Evolutionary conservation across 2,329 filamentous ascomycete species (phyloP).

Genomic region (Aspergillus spinulosporus): DNA sequence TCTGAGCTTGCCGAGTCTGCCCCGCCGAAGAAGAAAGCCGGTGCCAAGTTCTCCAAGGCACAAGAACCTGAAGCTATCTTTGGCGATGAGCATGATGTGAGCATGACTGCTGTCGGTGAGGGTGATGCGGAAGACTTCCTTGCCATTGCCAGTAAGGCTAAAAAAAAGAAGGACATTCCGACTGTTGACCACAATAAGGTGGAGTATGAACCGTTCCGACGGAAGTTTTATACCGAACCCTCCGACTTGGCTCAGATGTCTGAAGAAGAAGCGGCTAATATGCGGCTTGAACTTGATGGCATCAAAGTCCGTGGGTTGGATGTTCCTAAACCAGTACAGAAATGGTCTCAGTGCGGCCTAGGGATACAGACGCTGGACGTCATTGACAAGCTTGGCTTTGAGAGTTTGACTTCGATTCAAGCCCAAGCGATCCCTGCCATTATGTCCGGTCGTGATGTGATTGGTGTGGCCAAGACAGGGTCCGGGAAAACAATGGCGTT

Average conservation of each 20-base stretch:
- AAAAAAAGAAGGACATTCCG: constrained; percentile 96
- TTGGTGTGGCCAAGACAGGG: constrained; percentile 95
- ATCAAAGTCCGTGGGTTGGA: constrained; percentile 91
- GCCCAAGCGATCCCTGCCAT: constrained; percentile 91
- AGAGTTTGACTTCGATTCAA: constrained; percentile 90
- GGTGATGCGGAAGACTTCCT: constrained; percentile 65
- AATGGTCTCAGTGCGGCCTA: constrained; percentile 94
- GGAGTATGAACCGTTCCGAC: constrained; percentile 80
- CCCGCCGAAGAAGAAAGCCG: constrained; percentile 42
- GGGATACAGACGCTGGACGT: constrained; percentile 85
- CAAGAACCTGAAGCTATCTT: constrained; percentile 83
- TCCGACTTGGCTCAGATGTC: constrained; percentile 79
- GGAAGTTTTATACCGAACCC: constrained; percentile 93
- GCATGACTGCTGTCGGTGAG: constrained; percentile 61
- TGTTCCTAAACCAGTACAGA: constrained; percentile 88
- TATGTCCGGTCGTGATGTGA: constrained; percentile 93
- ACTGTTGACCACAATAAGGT: constrained; percentile 82
- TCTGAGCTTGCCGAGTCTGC: constrained; percentile 60
- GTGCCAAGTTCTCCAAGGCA: constrained; percentile 47
- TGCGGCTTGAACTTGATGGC: constrained; percentile 86
- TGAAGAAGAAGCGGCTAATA: constrained; percentile 75
- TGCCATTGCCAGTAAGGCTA: constrained; percentile 63
- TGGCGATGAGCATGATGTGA: constrained; percentile 75
- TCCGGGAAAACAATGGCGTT: constrained; percentile 98
- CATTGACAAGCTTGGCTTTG: constrained; percentile 76